Conservation (phyloP, 1,284 basidiomycete genomes). For the Vanrija sp. region DNA sequence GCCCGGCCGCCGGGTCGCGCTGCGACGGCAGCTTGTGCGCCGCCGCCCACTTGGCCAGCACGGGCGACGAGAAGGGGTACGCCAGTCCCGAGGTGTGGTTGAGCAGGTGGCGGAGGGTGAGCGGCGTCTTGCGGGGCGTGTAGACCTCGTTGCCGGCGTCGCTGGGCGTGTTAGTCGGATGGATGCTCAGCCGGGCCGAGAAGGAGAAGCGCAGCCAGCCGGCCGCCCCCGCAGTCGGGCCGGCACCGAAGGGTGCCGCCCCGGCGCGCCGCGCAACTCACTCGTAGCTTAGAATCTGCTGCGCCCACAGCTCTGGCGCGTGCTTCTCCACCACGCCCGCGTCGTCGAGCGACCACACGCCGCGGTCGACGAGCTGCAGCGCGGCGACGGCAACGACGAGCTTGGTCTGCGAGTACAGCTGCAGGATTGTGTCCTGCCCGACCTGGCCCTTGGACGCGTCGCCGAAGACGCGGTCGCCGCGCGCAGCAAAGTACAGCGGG, state of each 20-base stretch:
- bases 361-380: conserved; percentile 40
- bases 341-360: conserved; percentile 31
- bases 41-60: background rate
- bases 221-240: too few relatives aligned
- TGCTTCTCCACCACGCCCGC: conserved; percentile 20
- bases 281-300: conserved; percentile 15
- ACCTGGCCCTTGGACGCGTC: conserved; percentile 23
- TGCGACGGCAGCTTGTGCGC: background rate
- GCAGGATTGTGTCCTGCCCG: conserved; percentile 22
- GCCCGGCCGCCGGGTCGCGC: conserved; percentile 11
- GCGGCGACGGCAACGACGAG: conserved; percentile 38
- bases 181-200: too few relatives aligned
- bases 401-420: conserved; percentile 38
- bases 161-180: background rate
- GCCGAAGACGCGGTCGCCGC: conserved; percentile 28
- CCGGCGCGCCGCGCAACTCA: background rate
- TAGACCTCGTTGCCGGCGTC: conserved; percentile 23
- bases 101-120: conserved; percentile 37
- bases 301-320: conserved; percentile 30
- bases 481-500: conserved; percentile 26
- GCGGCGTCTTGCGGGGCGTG: conserved; percentile 20
- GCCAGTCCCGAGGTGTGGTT: conserved; percentile 27
- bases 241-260: too few relatives aligned
- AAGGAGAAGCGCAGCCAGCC: too few relatives aligned
- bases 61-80: conserved; percentile 1